Base-by-base conservation (phyloP, 2,329 filamentous ascomycete genomes). In the Colletotrichum noveboracense region DNA sequence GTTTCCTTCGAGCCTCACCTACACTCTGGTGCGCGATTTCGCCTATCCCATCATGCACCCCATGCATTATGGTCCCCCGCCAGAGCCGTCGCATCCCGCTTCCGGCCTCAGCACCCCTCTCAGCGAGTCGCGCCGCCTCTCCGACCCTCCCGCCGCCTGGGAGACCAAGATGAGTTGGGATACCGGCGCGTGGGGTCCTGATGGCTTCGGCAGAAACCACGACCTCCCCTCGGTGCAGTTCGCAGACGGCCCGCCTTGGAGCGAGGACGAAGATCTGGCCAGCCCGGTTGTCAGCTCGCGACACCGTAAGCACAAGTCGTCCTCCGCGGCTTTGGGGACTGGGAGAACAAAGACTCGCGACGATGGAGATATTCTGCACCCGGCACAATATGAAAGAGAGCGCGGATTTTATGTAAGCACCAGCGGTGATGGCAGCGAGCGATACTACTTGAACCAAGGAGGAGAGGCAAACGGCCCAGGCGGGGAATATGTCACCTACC, bases 21-120 rank as follows among this genome's bases (percentile, higher is more conserved):
- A 98, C 84, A 93, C 96, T n/a, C 89, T 95, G 60, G 96, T 99
- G 78, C 94, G 97, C 81, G 97, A 99, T 88, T 99, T 98, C 86
- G 97, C 97, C 79, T 99, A 98, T 83, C 92, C 95, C 36, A 83
- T 91, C 30, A 89, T 90, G 71, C 95, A 98, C 84, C 96, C 95
- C 58, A 89, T 98, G 84, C 97, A 98, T 87, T 98, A 98, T 88
- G 97, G 97, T 2, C 94, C 96, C n/a, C 93, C 95, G 18, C 93
- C 94, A 48, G 94, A 96, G 79, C 89, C 92, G 30, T 93, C 92
- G 67, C 86, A 88, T 69, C 91, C 92, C n/a, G 89, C 92, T 10
- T 97, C 96, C 1, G 94, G 93, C 73, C 89, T 94, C 79, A 96
- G 94, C n/a, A 98, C 96, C 0, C 96, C 96, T 12, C 93, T 91